phyloP scores from a whole-genome alignment of 164 flowering plant species.

The Umbilicus rupestris region DNA sequence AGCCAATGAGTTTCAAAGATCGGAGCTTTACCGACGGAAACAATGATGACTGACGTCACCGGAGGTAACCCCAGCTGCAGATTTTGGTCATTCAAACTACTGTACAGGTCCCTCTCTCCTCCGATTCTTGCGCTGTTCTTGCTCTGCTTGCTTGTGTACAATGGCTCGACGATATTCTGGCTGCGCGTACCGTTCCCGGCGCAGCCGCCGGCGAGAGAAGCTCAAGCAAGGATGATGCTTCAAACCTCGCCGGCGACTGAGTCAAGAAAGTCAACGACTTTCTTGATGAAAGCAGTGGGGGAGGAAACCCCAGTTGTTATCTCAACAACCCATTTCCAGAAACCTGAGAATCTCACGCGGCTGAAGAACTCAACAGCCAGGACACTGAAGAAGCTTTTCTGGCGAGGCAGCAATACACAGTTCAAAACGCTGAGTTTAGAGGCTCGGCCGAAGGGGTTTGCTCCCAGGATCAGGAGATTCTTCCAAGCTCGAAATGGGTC shows the following conservation, averaged over 20 bases:
- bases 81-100: neutral
- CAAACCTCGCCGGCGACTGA: neutral
- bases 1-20: neutral
- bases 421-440: conserved; percentile 16
- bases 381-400: conserved; percentile 11
- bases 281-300: neutral
- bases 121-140: conserved; percentile 3
- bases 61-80: neutral
- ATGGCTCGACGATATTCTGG: neutral
- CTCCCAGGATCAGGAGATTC: conserved; percentile 33
- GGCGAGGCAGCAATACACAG: conserved; percentile 8
- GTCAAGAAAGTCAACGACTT: conserved; percentile 1
- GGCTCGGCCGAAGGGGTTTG: conserved; percentile 20
- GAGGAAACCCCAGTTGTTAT: conserved; percentile 1
- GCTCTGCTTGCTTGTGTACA: neutral
- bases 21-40: neutral
- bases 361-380: conserved; percentile 6
- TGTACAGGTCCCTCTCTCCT: neutral
- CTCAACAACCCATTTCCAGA: neutral
- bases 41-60: neutral
- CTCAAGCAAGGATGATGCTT: neutral
- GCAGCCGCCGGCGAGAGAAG: neutral
- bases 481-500: conserved; percentile 15
- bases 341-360: neutral
- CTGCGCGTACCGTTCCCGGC: neutral